Percentiles rank a stretch among this genome's conserved stretches.
Conservation (phyloP, 768 basidiomycete genomes). For the Dentipellis fragilis region DNA sequence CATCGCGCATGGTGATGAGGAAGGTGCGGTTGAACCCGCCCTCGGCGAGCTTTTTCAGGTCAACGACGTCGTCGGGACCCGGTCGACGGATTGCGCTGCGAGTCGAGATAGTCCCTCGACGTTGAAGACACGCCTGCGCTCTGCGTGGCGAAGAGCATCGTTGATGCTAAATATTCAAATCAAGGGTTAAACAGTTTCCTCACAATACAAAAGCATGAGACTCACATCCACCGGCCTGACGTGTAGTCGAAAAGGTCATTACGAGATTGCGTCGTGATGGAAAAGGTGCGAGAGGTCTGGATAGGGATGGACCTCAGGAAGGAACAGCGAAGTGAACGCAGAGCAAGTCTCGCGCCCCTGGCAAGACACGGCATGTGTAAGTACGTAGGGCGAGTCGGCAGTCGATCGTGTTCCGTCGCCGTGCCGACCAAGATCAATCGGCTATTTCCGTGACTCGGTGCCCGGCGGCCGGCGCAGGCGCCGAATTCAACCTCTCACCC, state of each 20-base stretch:
- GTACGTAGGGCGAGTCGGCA: too few species aligned
- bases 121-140: slow-evolving; percentile 33
- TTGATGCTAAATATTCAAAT: slow-evolving; percentile 15
- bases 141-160: slow-evolving; percentile 31
- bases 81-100: slow-evolving; percentile 32
- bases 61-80: slow-evolving; percentile 26
- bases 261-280: slow-evolving; percentile 8
- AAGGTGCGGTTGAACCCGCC: slow-evolving; percentile 24
- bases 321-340: too few species aligned
- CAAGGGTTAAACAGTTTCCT: slow-evolving; percentile 7
- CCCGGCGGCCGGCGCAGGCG: too few species aligned
- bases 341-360: too few species aligned
- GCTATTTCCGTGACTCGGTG: too few species aligned
- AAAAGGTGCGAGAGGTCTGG: too few species aligned
- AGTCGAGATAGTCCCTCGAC: slow-evolving; percentile 33
- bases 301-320: too few species aligned
- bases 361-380: too few species aligned
- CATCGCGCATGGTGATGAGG: slow-evolving; percentile 19
- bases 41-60: slow-evolving; percentile 34
- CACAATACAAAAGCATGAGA: slow-evolving; percentile 8
- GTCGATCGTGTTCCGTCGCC: too few species aligned
- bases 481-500: too few species aligned
- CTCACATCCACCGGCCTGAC: slow-evolving; percentile 20
- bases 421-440: too few species aligned
- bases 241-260: slow-evolving; percentile 17